A percentile compares a stretch with the other conserved stretches of the same genome.
Evolutionary conservation across 345 rosid species (phyloP).

Genomic region (Arabidopsis suecica): DNA sequence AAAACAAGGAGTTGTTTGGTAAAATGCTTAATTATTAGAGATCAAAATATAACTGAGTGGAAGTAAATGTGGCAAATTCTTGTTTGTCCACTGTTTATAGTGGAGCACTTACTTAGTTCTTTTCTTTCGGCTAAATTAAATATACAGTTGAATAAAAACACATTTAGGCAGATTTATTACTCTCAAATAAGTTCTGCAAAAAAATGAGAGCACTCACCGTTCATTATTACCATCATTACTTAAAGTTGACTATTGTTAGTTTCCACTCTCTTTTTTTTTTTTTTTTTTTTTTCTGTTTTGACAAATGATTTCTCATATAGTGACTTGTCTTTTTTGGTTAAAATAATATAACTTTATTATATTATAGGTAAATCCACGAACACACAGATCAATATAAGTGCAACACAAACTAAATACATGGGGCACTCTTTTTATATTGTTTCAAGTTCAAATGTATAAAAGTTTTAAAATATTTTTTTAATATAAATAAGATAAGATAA

Average conservation of each 20-base stretch:
- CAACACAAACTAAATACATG: background rate
- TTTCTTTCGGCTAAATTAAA: constrained; percentile 36
- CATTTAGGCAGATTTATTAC: constrained; percentile 19
- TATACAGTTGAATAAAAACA: background rate
- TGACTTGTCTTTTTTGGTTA: background rate
- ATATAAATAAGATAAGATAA: background rate
- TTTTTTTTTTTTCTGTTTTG: background rate
- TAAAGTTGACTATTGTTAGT: constrained; percentile 17
- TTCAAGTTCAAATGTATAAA: background rate
- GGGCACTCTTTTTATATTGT: no score
- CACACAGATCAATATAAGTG: background rate
- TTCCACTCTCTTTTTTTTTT: background rate
- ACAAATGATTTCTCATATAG: no score
- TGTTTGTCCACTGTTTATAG: constrained; percentile 39
- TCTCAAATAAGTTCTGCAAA: constrained; percentile 17
- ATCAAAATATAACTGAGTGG: constrained; percentile 34
- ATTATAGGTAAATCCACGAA: background rate
- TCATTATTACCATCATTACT: constrained; percentile 21
- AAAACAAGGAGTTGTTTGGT: constrained; percentile 28
- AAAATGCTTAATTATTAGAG: constrained; percentile 24
- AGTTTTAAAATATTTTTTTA: background rate
- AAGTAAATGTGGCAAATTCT: constrained; percentile 40
- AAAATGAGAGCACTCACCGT: constrained; percentile 21
- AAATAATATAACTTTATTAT: background rate
- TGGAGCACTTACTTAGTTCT: constrained; percentile 43